phyloP scores from a whole-genome alignment of 768 basidiomycete genomes.

The Cyathus striatus region DNA sequence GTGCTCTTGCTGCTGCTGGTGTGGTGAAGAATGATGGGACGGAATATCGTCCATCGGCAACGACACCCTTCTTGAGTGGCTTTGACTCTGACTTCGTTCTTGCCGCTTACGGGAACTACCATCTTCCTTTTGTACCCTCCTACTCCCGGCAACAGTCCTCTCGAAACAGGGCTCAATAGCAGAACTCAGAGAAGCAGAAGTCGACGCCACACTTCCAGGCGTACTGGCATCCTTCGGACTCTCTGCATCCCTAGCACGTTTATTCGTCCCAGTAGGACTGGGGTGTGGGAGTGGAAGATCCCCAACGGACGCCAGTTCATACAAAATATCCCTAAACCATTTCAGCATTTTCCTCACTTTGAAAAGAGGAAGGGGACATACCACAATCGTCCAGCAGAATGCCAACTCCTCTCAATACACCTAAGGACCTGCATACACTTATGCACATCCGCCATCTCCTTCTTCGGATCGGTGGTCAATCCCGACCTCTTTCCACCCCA shows the following conservation, averaged over 20 bases:
- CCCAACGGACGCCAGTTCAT: conserved; percentile 66
- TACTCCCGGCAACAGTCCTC: conserved; percentile 32
- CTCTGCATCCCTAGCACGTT: conserved; percentile 62
- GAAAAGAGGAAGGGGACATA: no score
- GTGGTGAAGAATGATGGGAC: conserved; percentile 3
- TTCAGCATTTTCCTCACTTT: no score
- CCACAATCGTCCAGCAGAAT: conserved; percentile 41
- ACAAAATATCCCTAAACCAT: conserved; percentile 60
- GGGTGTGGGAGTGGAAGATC: conserved; percentile 62
- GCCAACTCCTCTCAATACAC: conserved; percentile 33
- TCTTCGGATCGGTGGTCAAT: conserved; percentile 38
- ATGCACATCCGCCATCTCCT: conserved; percentile 62
- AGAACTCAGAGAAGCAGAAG: background rate
- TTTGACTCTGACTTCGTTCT: no score
- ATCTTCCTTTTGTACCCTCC: conserved; percentile 24
- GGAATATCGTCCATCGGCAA: no score
- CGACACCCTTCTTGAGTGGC: no score
- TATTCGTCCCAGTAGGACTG: conserved; percentile 44
- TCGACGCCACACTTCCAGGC: background rate
- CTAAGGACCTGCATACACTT: conserved; percentile 55
- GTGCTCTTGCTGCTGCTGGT: conserved; percentile 2
- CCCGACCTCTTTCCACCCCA: conserved; percentile 59
- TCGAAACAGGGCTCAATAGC: conserved; percentile 13
- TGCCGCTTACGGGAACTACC: no score
- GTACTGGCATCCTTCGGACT: conserved; percentile 25